A percentile compares a stretch with the other conserved stretches of the same genome.
Evolutionary conservation across 2,329 filamentous ascomycete genomes (phyloP).

Genomic region (Colletotrichum cereale): DNA sequence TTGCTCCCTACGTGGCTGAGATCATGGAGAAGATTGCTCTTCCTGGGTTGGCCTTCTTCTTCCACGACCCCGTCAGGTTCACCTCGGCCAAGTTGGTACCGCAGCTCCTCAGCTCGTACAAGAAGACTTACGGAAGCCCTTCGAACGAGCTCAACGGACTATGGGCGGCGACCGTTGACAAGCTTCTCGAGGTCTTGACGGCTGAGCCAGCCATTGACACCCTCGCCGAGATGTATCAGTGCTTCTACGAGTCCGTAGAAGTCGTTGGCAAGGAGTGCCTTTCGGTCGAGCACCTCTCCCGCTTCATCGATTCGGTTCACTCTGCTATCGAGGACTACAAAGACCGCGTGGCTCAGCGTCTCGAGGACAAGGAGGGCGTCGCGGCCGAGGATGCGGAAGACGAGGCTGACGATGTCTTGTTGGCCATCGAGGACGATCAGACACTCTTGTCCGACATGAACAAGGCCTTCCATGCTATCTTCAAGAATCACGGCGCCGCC

Average conservation of each 20-base stretch:
- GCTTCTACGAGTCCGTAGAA: slow-evolving; percentile 98
- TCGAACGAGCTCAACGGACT: slow-evolving; percentile 85
- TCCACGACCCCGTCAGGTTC: slow-evolving; percentile 96
- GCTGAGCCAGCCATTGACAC: slow-evolving; percentile 97
- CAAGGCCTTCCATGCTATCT: slow-evolving; percentile 99
- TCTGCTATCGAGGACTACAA: slow-evolving; percentile 95
- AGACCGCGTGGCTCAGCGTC: slow-evolving; percentile 82
- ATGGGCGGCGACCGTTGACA: slow-evolving; percentile 88
- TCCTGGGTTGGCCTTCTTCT: slow-evolving; percentile 96
- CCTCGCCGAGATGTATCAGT: slow-evolving; percentile 98
- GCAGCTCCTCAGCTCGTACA: slow-evolving; percentile 92
- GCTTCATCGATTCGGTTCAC: slow-evolving; percentile 88
- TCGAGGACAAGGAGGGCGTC: slow-evolving; percentile 80
- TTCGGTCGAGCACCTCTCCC: slow-evolving; percentile 81
- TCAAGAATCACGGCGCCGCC: slow-evolving; percentile 90
- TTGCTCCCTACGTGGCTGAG: slow-evolving; percentile 90
- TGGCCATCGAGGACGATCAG: slow-evolving; percentile 97
- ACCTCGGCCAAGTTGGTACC: slow-evolving; percentile 96
- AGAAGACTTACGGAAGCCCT: slow-evolving; percentile 86
- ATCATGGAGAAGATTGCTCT: slow-evolving; percentile 98
- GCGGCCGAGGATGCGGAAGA: slow-evolving; percentile 92
- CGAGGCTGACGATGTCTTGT: slow-evolving; percentile 85
- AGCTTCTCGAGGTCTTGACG: slow-evolving; percentile 91
- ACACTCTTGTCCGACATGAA: slow-evolving; percentile 99
- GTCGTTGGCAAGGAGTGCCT: slow-evolving; percentile 90